phyloP scores from a whole-genome alignment of 257 asterid species.

The Phtheirospermum japonicum region DNA sequence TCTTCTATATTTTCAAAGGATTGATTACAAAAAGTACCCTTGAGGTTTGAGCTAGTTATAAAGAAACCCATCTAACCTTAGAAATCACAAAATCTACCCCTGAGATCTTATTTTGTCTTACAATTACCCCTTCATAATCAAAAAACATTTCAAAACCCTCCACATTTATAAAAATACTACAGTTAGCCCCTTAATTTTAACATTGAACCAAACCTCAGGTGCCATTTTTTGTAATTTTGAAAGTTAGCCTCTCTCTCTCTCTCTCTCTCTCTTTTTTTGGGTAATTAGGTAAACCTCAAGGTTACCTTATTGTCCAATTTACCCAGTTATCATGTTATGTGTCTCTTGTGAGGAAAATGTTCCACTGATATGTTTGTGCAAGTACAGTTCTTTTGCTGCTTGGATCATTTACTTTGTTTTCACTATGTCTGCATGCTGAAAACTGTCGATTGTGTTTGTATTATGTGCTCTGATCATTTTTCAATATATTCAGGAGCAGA shows the following conservation, averaged over 20 bases:
- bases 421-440: conserved; percentile 16
- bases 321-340: not conserved
- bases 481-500: conserved; percentile 45
- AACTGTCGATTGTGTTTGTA: conserved; percentile 2
- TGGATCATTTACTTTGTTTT: not conserved
- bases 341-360: conserved; percentile 1
- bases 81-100: not conserved
- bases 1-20: not conserved
- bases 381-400: not conserved
- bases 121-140: not conserved
- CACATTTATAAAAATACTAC: not conserved
- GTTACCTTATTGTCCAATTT: not conserved
- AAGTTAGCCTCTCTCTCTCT: no score
- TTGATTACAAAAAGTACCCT: not conserved
- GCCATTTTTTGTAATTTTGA: not conserved
- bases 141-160: not conserved
- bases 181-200: not conserved
- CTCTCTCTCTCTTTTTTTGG: not conserved
- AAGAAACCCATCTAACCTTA: not conserved
- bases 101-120: not conserved
- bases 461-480: conserved; percentile 15
- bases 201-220: not conserved
- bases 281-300: not conserved
- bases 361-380: not conserved
- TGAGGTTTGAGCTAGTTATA: not conserved